A percentile compares a stretch with the other conserved stretches of the same genome.
phyloP scores from a whole-genome alignment of 2,329 filamentous ascomycete genomes.

The Phialocephala subalpina region DNA sequence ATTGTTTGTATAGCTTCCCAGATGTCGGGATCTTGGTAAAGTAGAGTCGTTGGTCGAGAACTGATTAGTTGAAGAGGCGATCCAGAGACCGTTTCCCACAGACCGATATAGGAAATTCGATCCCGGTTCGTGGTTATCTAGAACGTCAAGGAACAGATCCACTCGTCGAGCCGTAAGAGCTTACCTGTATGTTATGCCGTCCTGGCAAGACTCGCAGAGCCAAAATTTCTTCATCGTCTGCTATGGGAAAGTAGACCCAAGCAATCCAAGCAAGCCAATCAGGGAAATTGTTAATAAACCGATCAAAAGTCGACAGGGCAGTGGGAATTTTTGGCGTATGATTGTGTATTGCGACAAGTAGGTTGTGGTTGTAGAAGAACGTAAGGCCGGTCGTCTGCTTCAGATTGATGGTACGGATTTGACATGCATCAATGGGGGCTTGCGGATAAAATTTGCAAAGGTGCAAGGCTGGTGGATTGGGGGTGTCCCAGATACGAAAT shows the following conservation, averaged over 20 bases:
- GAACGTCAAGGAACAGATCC: not conserved
- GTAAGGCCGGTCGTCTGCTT: not conserved
- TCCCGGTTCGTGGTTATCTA: not conserved
- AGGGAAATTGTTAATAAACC: no score
- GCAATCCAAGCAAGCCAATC: no score
- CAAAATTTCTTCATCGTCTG: not conserved
- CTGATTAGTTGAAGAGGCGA: not conserved
- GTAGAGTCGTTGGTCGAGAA: not conserved
- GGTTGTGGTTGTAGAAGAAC: not conserved
- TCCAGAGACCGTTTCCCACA: no score
- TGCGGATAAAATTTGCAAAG: not conserved
- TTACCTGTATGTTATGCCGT: not conserved
- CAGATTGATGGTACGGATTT: not conserved
- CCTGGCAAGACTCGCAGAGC: not conserved
- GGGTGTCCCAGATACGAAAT: not conserved
- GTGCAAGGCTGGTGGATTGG: not conserved
- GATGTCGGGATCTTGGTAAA: not conserved
- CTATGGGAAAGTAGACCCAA: not conserved
- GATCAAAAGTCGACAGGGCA: not conserved
- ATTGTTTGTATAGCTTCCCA: not conserved
- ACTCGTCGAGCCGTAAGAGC: not conserved
- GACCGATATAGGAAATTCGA: not conserved
- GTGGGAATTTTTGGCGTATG: not conserved
- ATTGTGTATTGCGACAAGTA: not conserved
- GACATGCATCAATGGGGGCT: no score